Evolutionary conservation across 192 early-diverging fungal species (phyloP), one percentile per base, ranked within the genome.

Genomic region (Allomyces arbusculus): DNA sequence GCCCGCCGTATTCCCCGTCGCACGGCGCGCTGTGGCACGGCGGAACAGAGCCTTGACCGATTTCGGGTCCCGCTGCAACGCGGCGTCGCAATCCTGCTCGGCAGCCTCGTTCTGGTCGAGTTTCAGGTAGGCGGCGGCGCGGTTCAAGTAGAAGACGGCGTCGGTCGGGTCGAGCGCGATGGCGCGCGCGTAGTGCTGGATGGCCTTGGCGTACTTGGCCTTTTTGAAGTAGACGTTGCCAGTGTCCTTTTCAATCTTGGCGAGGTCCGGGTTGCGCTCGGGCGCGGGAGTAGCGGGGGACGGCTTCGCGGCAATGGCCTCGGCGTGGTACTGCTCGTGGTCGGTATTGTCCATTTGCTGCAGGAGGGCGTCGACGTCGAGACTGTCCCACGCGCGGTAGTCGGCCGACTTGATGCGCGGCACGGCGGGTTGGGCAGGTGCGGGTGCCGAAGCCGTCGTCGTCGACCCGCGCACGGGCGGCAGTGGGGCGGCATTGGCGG

Each of bases 61-160:
- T 40, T 87, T 81, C 40, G 76, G 72, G 55, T 91, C 84, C 11
- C 87, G 58, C 12, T 44, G 65, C 44, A 91, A 63, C 12, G 81
- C 82, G 16, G 50, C 61, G 11, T 82, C 79, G 65, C 86, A 87
- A 24, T 40, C 23, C 22, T 22, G 24, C 25, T 19, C 8, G 43
- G 45, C 68, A 25, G 23, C 11, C 9, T 50, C 66, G 63, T 78
- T 88, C 77, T 75, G 76, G 10, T 83, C 69, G 23, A 89, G 67
- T 69, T 92, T 95, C 23, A 95, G 69, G 50, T 85, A 72, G 9
- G 88, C 87, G 86, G 91, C 87, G 3, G 92, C 89, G 23, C 89
- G 81, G 71, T 93, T 93, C 23, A 88, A 78, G 24, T 75, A 73
- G 16, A 79, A 73, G 0, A 86, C 78, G 1, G 84, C 66, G 62